Evolutionary conservation across 139 green algal species (phyloP).

Genomic region (Chlorella sp.): DNA sequence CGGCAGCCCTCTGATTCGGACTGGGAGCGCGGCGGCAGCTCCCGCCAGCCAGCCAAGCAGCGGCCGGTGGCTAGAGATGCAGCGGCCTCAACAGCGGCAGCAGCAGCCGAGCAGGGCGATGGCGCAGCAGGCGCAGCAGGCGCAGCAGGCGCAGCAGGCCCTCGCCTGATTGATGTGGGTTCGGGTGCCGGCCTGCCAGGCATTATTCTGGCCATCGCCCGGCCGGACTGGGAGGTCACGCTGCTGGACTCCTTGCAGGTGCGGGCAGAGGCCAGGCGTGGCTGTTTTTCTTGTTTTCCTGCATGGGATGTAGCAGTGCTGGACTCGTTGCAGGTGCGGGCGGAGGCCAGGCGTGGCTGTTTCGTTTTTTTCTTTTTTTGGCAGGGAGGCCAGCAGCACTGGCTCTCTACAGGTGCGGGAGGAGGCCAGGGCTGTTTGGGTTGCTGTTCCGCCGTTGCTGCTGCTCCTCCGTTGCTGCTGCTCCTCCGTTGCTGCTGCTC

Average conservation of each 20-base stretch:
- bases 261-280: background rate
- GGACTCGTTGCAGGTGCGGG: conserved; percentile 64
- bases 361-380: too few relatives aligned
- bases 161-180: conserved; percentile 88
- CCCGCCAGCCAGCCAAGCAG: background rate
- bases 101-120: too few relatives aligned
- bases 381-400: conserved; percentile 85
- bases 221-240: conserved; percentile 79
- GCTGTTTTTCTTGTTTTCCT: too few relatives aligned
- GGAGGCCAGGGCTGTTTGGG: background rate
- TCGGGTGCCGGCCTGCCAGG: conserved; percentile 89
- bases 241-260: conserved; percentile 79
- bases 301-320: conserved; percentile 86
- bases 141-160: conserved; percentile 10
- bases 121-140: background rate
- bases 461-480: too few relatives aligned
- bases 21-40: background rate
- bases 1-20: background rate
- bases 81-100: background rate
- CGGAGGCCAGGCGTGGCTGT: background rate
- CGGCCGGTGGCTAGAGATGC: too few relatives aligned
- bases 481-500: too few relatives aligned
- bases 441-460: too few relatives aligned
- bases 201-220: conserved; percentile 80
- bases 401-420: conserved; percentile 54